These are phyloP conservation scores for Bruguiera gymnorhiza DNA, from an alignment of 345 rosid species.

Conservation along the genomic window DNA sequence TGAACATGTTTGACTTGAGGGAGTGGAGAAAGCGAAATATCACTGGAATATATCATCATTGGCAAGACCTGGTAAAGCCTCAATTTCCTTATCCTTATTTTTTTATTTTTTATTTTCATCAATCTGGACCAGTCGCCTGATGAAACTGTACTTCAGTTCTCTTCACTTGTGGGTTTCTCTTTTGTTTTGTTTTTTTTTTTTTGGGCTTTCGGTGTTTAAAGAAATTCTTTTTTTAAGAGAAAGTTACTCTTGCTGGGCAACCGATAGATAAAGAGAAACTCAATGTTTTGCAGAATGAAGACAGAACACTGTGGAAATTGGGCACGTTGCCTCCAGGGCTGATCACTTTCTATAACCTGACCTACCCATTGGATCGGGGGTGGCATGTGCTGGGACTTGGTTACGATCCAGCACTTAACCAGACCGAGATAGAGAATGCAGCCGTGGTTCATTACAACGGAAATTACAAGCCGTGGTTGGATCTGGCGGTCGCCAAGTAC, in stretches of 20 bases:
- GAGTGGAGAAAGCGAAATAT: constrained; percentile 86
- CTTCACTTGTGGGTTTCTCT: background rate
- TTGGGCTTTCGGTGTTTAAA: no score
- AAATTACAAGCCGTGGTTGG: constrained; percentile 97
- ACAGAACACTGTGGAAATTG: constrained; percentile 94
- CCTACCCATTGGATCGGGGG: constrained; percentile 66
- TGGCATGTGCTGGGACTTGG: constrained; percentile 98
- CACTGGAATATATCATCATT: constrained; percentile 83
- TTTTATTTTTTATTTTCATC: no score
- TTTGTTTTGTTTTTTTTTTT: background rate
- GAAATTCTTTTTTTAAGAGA: background rate
- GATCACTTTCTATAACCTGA: constrained; percentile 91
- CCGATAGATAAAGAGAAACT: constrained; percentile 4
- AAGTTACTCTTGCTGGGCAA: background rate
- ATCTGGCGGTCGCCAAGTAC: constrained; percentile 84
- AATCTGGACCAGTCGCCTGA: no score
- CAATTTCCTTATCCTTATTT: background rate
- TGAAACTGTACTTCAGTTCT: no score
- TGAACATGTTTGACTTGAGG: constrained; percentile 95
- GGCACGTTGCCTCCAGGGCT: constrained; percentile 95
- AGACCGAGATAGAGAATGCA: constrained; percentile 77
- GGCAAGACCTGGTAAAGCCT: constrained; percentile 88
- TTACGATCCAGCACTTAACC: constrained; percentile 96
- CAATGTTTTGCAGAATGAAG: constrained; percentile 72
- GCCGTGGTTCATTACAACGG: constrained; percentile 96